Evolutionary conservation across 2,329 filamentous ascomycete genomes (phyloP).

Genomic region (Penicillium sp.): DNA sequence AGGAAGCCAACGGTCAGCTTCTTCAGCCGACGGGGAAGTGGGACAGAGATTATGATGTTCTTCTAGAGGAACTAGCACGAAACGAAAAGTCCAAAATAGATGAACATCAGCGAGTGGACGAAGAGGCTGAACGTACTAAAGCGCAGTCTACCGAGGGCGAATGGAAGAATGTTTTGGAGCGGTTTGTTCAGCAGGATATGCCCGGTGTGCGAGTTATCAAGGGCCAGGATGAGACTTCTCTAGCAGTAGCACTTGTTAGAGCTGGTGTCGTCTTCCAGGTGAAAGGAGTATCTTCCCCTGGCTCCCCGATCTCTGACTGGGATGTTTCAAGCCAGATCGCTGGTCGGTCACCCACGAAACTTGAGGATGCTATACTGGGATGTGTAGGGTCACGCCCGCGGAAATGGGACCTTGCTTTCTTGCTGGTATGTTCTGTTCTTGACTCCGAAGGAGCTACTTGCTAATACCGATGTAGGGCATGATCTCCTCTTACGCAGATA

Average conservation of each 20-base stretch:
- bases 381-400: slow-evolving; percentile 36
- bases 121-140: slow-evolving; percentile 31
- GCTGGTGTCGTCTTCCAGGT: slow-evolving; percentile 38
- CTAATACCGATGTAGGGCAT: slow-evolving; percentile 36
- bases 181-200: slow-evolving; percentile 27
- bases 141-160: slow-evolving; percentile 29
- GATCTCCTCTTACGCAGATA: slow-evolving; percentile 42
- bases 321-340: slow-evolving; percentile 31
- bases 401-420: slow-evolving; percentile 41
- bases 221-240: slow-evolving; percentile 22
- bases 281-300: slow-evolving; percentile 21
- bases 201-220: slow-evolving; percentile 32
- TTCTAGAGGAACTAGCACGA: slow-evolving; percentile 33
- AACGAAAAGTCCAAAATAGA: slow-evolving; percentile 30
- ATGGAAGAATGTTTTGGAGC: slow-evolving; percentile 36
- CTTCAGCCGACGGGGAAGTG: slow-evolving; percentile 40
- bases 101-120: slow-evolving; percentile 24
- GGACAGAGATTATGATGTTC: slow-evolving; percentile 40
- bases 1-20: slow-evolving; percentile 37
- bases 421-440: slow-evolving; percentile 32
- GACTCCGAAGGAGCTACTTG: neutral
- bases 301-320: slow-evolving; percentile 31
- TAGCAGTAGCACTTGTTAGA: slow-evolving; percentile 32
- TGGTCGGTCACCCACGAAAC: slow-evolving; percentile 29
- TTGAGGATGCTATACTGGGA: slow-evolving; percentile 35